Conservation (phyloP, 768 basidiomycete genomes). For the Hericium coralloides region DNA sequence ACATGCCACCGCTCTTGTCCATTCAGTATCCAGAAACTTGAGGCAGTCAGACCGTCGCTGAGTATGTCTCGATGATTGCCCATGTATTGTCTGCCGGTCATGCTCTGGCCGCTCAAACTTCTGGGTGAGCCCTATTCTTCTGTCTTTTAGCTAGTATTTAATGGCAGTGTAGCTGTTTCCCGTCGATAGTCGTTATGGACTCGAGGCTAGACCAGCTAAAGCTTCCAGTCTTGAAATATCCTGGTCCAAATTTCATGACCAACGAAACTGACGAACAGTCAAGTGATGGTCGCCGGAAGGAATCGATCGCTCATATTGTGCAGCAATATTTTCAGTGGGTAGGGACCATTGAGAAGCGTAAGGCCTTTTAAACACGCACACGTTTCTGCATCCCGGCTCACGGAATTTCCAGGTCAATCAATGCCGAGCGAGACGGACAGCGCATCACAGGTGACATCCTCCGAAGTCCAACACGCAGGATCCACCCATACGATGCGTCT, state of each 20-base stretch:
- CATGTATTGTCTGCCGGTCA: constrained; percentile 3
- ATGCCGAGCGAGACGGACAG: no score
- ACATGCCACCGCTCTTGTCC: no score
- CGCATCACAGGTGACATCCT: no score
- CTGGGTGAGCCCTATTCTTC: neutral
- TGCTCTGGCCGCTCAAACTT: neutral
- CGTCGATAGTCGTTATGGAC: constrained; percentile 12
- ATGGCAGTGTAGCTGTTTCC: neutral
- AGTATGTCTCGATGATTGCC: constrained; percentile 10
- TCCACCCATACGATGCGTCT: neutral
- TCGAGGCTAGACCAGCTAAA: constrained; percentile 7
- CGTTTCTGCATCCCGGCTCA: no score
- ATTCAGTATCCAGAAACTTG: no score
- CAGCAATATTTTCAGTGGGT: constrained; percentile 13
- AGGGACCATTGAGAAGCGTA: constrained; percentile 8
- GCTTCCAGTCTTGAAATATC: constrained; percentile 4
- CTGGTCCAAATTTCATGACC: neutral
- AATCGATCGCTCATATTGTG: constrained; percentile 2
- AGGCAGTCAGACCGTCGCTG: constrained; percentile 4
- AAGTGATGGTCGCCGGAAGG: constrained; percentile 1
- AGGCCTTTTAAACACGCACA: neutral
- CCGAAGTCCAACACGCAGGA: neutral
- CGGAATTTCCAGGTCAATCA: no score
- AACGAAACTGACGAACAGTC: neutral
- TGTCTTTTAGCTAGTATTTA: neutral